These are phyloP conservation scores for Rhizopogon sp. DNA, from an alignment of 768 basidiomycete species.

Conservation along the genomic window DNA sequence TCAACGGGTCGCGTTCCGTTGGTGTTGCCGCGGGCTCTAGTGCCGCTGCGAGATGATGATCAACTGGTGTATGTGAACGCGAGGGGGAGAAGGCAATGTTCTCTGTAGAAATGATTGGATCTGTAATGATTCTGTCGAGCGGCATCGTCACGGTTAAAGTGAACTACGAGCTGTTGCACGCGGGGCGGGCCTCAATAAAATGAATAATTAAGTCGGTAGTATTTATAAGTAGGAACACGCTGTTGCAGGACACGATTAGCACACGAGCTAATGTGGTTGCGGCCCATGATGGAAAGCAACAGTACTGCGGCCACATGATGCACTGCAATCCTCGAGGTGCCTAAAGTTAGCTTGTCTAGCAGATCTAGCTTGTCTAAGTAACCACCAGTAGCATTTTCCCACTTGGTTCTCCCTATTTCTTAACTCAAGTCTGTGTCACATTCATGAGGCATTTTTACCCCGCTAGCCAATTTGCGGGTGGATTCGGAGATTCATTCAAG, in stretches of 20 bases:
- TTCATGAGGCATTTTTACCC: too few relatives aligned
- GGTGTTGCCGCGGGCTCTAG: slow-evolving; percentile 7
- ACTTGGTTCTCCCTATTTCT: background rate
- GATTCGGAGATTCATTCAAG: too few relatives aligned
- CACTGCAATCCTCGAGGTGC: background rate
- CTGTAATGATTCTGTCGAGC: slow-evolving; percentile 27
- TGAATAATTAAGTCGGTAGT: background rate
- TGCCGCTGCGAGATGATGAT: slow-evolving; percentile 10
- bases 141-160: slow-evolving; percentile 8
- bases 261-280: background rate
- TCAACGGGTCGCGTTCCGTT: slow-evolving; percentile 29
- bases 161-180: slow-evolving; percentile 1
- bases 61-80: slow-evolving; percentile 12
- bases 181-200: slow-evolving; percentile 3
- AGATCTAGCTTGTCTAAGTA: too few relatives aligned
- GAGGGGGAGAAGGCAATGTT: slow-evolving; percentile 24
- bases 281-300: too few relatives aligned
- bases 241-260: background rate
- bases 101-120: slow-evolving; percentile 31
- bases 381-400: background rate
- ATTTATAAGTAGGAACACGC: background rate
- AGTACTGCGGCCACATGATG: background rate
- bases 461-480: too few relatives aligned
- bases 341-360: background rate
- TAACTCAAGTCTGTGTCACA: too few relatives aligned